Base-by-base conservation (phyloP, 73 alveolate genomes). In the Tetrahymena malaccensis region DNA sequence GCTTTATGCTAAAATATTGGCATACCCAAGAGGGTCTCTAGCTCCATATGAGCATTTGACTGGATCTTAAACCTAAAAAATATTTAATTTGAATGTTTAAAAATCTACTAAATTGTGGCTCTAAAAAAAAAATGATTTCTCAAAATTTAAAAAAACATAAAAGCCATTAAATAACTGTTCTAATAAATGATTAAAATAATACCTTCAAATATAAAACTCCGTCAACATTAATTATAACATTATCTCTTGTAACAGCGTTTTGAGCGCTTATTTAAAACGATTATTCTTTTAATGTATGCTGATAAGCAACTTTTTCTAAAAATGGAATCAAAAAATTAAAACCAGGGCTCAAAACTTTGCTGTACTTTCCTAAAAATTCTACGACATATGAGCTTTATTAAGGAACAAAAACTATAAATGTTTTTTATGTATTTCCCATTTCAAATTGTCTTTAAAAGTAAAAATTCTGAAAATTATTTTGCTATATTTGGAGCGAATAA, bases 291-390 rank as follows among this genome's bases (percentile, higher is more conserved):
- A 95, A 93, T n/a, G 94, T 21, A 57, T 98, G 99, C 16, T 94
- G 96, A 85, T 98, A 98, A 43, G 97, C 99, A 85, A 97, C 94
- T 27, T 97, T 93, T 85, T 98, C 99, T 50, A 98, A 94, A 40
- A 97, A 89, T 13, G 99, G 99, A 31, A 97, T 83, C 93, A 97
- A 94, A 93, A 98, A 97, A 96, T 98, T 97, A 58, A 98, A 96
- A 19, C 99, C 99, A 21, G 99, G 99, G 34, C 85, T 94, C 35
- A 98, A 96, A 27, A 96, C 95, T 94, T 97, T 96, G 93, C 97
- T 85, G 93, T 94, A 98, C 97, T 97, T 98, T 56, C 99, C 99
- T 85, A 98, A 96, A 40, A 99, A 96, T 97, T 98, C 99, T 35
- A 98, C 96, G 58, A 98, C 96, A 96, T 96, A 93, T 43, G 98